phyloP scores from a whole-genome alignment of 108 stramenopile genomes.

The Cyclotella cryptica region DNA sequence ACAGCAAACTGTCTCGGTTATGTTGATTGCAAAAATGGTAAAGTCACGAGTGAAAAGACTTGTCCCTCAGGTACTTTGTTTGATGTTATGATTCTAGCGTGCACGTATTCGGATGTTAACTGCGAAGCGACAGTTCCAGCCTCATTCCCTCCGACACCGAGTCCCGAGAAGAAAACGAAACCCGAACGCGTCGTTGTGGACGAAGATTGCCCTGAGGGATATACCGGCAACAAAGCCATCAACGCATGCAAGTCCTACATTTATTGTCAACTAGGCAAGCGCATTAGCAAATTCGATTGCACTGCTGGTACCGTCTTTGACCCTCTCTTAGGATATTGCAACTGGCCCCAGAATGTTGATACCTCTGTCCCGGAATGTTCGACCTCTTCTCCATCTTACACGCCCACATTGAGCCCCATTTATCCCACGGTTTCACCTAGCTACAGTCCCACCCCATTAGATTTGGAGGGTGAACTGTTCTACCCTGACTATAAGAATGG shows the following conservation, averaged over 20 bases:
- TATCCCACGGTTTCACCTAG: slow-evolving; percentile 21
- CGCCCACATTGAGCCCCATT: slow-evolving; percentile 14
- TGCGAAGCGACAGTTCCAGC: slow-evolving; percentile 2
- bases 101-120: slow-evolving; percentile 2
- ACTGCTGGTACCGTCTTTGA: slow-evolving; percentile 20
- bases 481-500: slow-evolving; percentile 36
- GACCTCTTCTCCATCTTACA: slow-evolving; percentile 5
- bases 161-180: neutral
- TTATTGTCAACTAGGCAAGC: slow-evolving; percentile 18
- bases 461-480: slow-evolving; percentile 19
- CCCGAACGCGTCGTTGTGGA: slow-evolving; percentile 20
- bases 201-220: slow-evolving; percentile 3
- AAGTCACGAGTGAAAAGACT: neutral
- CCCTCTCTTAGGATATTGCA: slow-evolving; percentile 11
- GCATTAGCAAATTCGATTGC: slow-evolving; percentile 11
- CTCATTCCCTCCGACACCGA: slow-evolving; percentile 1
- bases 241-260: slow-evolving; percentile 18
- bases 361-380: slow-evolving; percentile 1
- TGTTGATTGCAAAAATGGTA: slow-evolving; percentile 20
- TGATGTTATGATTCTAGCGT: slow-evolving; percentile 19
- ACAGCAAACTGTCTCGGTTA: slow-evolving; percentile 12
- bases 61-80: slow-evolving; percentile 18
- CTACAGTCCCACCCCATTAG: slow-evolving; percentile 15
- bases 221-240: slow-evolving; percentile 23
- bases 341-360: slow-evolving; percentile 16